Evolutionary conservation across 805 yeast genomes (phyloP).

Genomic region (Diddensiella caesifluorescens): DNA sequence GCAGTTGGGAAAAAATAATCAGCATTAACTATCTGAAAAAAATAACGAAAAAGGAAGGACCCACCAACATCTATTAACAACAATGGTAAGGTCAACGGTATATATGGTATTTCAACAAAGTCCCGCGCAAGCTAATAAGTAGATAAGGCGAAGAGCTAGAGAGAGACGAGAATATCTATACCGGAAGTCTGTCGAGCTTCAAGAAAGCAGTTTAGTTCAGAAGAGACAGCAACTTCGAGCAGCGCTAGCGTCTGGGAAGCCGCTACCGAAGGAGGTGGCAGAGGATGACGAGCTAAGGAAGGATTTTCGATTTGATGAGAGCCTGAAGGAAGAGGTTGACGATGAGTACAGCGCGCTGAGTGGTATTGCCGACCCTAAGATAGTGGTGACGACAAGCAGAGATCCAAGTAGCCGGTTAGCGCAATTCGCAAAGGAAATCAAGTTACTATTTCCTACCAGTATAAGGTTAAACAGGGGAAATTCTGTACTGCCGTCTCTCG

Average conservation of each 20-base stretch:
- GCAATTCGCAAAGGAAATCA: slow-evolving; percentile 90
- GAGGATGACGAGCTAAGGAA: slow-evolving; percentile 78
- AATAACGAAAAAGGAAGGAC: no score
- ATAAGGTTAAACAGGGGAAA: slow-evolving; percentile 91
- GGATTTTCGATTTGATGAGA: slow-evolving; percentile 83
- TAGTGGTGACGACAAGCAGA: slow-evolving; percentile 89
- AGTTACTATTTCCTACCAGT: slow-evolving; percentile 82
- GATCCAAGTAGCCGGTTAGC: slow-evolving; percentile 79
- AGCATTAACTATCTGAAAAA: no score
- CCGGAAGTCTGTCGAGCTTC: slow-evolving; percentile 81
- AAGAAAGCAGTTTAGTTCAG: slow-evolving; percentile 79
- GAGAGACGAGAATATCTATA: slow-evolving; percentile 92
- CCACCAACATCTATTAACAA: no score
- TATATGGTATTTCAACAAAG: no score
- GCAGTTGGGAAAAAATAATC: no score
- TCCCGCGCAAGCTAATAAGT: no score
- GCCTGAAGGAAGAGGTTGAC: slow-evolving; percentile 61
- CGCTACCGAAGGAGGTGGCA: slow-evolving; percentile 82
- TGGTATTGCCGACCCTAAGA: slow-evolving; percentile 85
- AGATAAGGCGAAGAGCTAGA: slow-evolving; percentile 89
- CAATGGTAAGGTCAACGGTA: no score
- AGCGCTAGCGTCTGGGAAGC: slow-evolving; percentile 87
- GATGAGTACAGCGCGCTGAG: slow-evolving; percentile 87
- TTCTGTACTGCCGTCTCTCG: slow-evolving; percentile 77
- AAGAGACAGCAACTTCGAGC: slow-evolving; percentile 82